Evolutionary conservation across 2,329 filamentous ascomycete species (phyloP), one percentile per base, ranked within the genome.

Genomic region (Cyphellophora europaea): DNA sequence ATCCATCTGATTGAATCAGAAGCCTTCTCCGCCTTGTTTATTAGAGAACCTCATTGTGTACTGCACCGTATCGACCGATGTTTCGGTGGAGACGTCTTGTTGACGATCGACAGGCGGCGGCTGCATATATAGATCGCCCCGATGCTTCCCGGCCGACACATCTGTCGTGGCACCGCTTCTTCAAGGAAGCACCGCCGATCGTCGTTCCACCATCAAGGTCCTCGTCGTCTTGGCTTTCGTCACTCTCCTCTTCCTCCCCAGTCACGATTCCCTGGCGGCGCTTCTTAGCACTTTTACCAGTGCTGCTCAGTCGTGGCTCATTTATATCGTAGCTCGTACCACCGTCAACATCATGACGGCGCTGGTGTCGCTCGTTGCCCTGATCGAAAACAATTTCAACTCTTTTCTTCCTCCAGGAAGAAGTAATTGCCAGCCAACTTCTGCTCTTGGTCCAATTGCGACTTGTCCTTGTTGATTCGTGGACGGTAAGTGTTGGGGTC

Each of bases 361-460:
- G 11, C 10, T 45, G 19, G 31, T 43, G 35, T 18, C 27, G 30
- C 21, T 48, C 31, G 43, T 65, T 56, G 50, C 64, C 57, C 52
- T 67, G 53, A 17, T 23, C 12, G 58, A 71, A 58, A 71, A 69
- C 72, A 70, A 74, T 69, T 85, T 79, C 68, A 79, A 65, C 66
- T 73, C 57, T 78, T 25, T 25, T 25, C 72, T 55, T 95, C 88
- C 61, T 96, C 89, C 61, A 96, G 63, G 82, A 96, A 96, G 80
- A 94, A 95, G 69, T 82, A 98, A 67, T 96, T 96, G 52, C 93
- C 93, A 47, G 65, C 66, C 53, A 87, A 52, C 73, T 98, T 98
- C 73, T 98, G 91, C 59, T 96, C 91, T 61, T 95, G 88, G 63
- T 98, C 91, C 50, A 96, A 75, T 69, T 98, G 91, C 57, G 83